A percentile compares a stretch with the other conserved stretches of the same genome.
Evolutionary conservation across 805 yeast genomes (phyloP).

Genomic region (Teunomyces pallodes): DNA sequence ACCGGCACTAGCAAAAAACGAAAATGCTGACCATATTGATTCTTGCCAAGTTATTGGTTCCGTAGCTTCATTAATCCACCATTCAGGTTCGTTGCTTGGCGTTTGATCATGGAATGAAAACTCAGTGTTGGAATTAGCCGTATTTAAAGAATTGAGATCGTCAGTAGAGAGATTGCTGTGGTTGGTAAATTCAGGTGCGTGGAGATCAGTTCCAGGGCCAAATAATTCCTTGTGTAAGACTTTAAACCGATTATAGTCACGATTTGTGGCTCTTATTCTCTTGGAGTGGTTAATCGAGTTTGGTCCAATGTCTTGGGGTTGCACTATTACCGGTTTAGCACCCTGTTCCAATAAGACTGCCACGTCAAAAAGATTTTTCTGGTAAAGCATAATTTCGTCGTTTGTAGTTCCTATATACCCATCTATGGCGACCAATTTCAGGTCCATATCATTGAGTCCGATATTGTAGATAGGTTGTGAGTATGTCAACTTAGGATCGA

Average conservation of each 20-base stretch:
- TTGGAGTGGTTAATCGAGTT: constrained; percentile 9
- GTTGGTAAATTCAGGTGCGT: constrained; percentile 8
- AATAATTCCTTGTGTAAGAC: constrained; percentile 23
- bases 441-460: constrained; percentile 53
- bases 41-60: constrained; percentile 56
- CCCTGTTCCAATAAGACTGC: constrained; percentile 26
- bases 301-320: constrained; percentile 2
- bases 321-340: constrained; percentile 13
- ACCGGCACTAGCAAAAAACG: constrained; percentile 91
- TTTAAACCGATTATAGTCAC: constrained; percentile 38
- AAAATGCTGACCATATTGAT: constrained; percentile 63
- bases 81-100: constrained; percentile 27
- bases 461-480: constrained; percentile 59
- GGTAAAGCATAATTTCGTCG: constrained; percentile 62
- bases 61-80: constrained; percentile 45
- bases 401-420: constrained; percentile 62
- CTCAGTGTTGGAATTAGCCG: constrained; percentile 21
- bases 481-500: constrained; percentile 8
- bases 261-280: constrained; percentile 28
- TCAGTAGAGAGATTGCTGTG: constrained; percentile 19
- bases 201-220: neutral
- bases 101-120: constrained; percentile 4
- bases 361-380: constrained; percentile 48
- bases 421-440: constrained; percentile 13
- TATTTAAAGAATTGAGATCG: constrained; percentile 28